These are phyloP conservation scores for Trametes sanguinea DNA, from an alignment of 768 basidiomycete species.

Conservation along the genomic window DNA sequence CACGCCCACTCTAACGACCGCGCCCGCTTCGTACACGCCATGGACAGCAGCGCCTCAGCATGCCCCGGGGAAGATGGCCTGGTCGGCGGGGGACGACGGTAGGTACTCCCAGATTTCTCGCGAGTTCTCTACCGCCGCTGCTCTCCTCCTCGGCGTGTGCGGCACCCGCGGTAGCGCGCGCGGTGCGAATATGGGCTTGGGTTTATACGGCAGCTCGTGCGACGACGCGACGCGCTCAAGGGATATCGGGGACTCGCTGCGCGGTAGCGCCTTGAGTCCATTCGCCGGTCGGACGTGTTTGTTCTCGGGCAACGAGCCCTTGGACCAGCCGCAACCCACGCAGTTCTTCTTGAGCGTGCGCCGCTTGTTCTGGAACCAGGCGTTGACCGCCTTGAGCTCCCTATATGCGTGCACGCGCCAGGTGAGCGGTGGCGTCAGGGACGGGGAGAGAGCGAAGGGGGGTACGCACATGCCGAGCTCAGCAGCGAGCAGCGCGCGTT, in stretches of 20 bases:
- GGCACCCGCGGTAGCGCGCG: slow-evolving; percentile 24
- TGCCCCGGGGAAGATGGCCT: slow-evolving; percentile 52
- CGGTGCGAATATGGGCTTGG: slow-evolving; percentile 13
- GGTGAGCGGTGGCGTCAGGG: neutral
- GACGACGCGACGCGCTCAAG: slow-evolving; percentile 63
- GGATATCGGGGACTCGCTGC: slow-evolving; percentile 38
- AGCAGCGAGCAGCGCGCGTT: slow-evolving; percentile 41
- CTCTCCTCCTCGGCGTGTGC: slow-evolving; percentile 6
- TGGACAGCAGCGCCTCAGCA: slow-evolving; percentile 44
- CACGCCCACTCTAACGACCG: slow-evolving; percentile 77
- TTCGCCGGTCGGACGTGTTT: slow-evolving; percentile 27
- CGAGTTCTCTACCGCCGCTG: neutral
- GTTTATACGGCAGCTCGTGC: slow-evolving; percentile 41
- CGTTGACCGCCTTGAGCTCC: slow-evolving; percentile 53
- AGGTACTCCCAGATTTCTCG: slow-evolving; percentile 41
- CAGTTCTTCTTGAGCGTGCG: slow-evolving; percentile 49
- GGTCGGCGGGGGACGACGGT: slow-evolving; percentile 65
- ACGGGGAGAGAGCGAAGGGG: neutral
- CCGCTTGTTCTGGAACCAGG: slow-evolving; percentile 85
- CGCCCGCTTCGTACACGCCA: slow-evolving; percentile 46
- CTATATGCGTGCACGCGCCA: slow-evolving; percentile 27
- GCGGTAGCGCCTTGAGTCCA: slow-evolving; percentile 27
- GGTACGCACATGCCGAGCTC: slow-evolving; percentile 42
- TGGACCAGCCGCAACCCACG: slow-evolving; percentile 23
- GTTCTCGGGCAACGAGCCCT: slow-evolving; percentile 23